Evolutionary conservation across 2,329 filamentous ascomycete genomes (phyloP).

Genomic region (Blumeria graminis): DNA sequence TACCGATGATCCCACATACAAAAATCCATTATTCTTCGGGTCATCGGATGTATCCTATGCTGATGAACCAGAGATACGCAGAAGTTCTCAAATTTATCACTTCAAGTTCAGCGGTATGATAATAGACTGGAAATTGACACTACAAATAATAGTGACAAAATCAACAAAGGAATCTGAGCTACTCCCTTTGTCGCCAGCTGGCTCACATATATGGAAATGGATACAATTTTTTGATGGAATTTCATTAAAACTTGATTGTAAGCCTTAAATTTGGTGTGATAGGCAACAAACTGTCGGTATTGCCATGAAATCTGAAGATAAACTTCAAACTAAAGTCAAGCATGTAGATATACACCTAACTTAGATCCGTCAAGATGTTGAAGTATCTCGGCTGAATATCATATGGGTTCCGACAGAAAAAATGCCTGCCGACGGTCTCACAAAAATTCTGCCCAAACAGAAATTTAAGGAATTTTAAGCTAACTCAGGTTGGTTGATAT

Average conservation of each 20-base stretch:
- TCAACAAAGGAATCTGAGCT: not conserved
- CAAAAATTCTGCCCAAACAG: not conserved
- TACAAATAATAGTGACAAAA: not conserved
- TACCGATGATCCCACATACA: not conserved
- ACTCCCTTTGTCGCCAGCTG: not conserved
- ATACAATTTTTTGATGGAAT: not conserved
- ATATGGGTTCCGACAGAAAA: not conserved
- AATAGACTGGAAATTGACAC: too few species aligned
- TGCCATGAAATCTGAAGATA: too few species aligned
- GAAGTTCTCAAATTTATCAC: not conserved
- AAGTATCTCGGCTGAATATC: not conserved
- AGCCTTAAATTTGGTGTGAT: not conserved
- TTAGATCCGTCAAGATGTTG: not conserved
- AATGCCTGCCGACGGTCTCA: not conserved
- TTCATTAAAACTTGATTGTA: not conserved
- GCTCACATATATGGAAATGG: not conserved
- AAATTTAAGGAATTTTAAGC: constrained; percentile 1
- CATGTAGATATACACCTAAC: not conserved
- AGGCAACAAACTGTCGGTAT: not conserved
- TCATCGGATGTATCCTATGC: not conserved
- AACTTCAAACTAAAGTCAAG: not conserved
- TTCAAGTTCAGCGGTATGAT: constrained; percentile 1
- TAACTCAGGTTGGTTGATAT: not conserved
- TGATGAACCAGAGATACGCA: not conserved
- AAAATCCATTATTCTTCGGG: not conserved